Evolutionary conservation across 2,329 filamentous ascomycete species (phyloP), one percentile per base, ranked within the genome.

Genomic region (Parastagonospora avenae): DNA sequence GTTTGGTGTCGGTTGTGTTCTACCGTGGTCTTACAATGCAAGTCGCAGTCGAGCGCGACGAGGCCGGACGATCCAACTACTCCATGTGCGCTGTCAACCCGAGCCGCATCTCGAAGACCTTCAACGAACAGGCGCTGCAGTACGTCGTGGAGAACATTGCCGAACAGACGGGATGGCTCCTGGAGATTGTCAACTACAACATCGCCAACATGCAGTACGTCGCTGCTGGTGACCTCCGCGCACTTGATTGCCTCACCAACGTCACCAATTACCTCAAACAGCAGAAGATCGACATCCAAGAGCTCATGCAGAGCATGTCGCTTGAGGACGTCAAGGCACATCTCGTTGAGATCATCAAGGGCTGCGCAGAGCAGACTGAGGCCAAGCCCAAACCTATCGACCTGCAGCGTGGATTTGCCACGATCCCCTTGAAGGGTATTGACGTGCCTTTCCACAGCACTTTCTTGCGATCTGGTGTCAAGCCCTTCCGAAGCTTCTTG

Each of bases 81-180:
- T 92, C 90, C 56, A 99, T 99, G 94, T 97, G 93, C 75, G 94
- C 94, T 50, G 93, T 99, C 77, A 99, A 99, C 80, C 94, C 94
- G 31, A 96, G 92, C 81, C 88, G 94, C 60, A 97, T 99, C 75
- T 95, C 91, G 70, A 96, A 96, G 84, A 97, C 92, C 1, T 99
- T 99, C 84, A 97, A 95, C 78, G 94, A 99, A 78, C 90, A 94
- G 74, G 94, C 94, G 36, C 83, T 99, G 59, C 92, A 96, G 73
- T 99, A 96, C 71, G 92, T 99, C 32, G 93, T 97, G 19, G 91
- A 91, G 82, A 96, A 91, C 79, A 94, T 99, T 66, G 83, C 92
- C 0, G 92, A 97, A 74, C 88, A 91, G 74, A 97, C 94, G 5
- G 88, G 88, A 54, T 99, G 95, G 95, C 82, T 99, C 36, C 79